These are phyloP conservation scores for Lipomyces kockii DNA, from an alignment of 805 yeast species.

Conservation along the genomic window DNA sequence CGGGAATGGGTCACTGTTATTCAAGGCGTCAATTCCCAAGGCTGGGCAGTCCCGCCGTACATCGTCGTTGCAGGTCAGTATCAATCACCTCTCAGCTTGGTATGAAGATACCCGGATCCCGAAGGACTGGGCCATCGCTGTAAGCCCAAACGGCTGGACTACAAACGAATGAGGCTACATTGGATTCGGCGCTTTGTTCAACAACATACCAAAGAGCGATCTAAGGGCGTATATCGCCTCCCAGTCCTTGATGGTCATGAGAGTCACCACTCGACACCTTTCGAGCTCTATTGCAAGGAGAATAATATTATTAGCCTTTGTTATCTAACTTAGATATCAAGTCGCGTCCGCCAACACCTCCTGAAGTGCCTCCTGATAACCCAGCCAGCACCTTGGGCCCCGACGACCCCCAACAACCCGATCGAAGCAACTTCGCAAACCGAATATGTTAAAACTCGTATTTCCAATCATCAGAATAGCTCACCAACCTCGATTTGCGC, in stretches of 20 bases:
- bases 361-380: too few relatives aligned
- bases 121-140: slow-evolving; percentile 11
- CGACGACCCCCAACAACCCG: too few relatives aligned
- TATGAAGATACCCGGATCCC: slow-evolving; percentile 7
- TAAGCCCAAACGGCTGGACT: slow-evolving; percentile 13
- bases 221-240: slow-evolving; percentile 18
- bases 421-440: too few relatives aligned
- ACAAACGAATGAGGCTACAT: slow-evolving; percentile 10
- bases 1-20: neutral
- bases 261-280: slow-evolving; percentile 16
- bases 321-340: too few relatives aligned
- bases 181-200: slow-evolving; percentile 15
- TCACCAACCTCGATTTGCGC: too few relatives aligned
- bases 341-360: too few relatives aligned
- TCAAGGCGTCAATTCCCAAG: slow-evolving; percentile 15
- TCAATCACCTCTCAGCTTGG: slow-evolving; percentile 15
- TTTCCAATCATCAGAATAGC: too few relatives aligned
- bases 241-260: slow-evolving; percentile 21
- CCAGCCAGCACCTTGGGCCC: too few relatives aligned
- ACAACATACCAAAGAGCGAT: slow-evolving; percentile 7
- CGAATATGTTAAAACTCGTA: too few relatives aligned
- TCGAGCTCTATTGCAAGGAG: slow-evolving; percentile 13
- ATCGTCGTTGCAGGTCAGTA: slow-evolving; percentile 10
- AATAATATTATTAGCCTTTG: slow-evolving; percentile 15
- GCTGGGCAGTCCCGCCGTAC: slow-evolving; percentile 23